Evolutionary conservation across 1,284 basidiomycete genomes (phyloP).

Genomic region (Moniliella sp.): DNA sequence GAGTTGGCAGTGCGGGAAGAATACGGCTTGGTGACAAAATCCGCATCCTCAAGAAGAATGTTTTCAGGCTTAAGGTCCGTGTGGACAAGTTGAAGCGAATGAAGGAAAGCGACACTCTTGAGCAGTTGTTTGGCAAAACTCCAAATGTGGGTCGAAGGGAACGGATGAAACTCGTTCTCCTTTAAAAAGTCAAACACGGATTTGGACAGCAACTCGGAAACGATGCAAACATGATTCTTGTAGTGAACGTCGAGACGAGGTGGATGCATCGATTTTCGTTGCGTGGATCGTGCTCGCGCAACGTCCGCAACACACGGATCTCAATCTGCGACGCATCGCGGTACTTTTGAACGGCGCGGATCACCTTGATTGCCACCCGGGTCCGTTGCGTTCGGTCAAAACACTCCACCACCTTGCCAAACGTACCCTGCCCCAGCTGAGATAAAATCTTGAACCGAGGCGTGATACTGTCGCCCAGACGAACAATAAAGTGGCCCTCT

Average conservation of each 20-base stretch:
- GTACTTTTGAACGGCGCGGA: constrained; percentile 42
- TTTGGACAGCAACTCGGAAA: constrained; percentile 84
- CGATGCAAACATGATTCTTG: constrained; percentile 89
- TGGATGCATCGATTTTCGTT: constrained; percentile 97
- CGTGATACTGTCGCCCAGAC: constrained; percentile 26
- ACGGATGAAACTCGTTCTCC: constrained; percentile 87
- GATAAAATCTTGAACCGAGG: constrained; percentile 7
- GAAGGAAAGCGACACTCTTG: constrained; percentile 79
- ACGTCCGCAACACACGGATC: constrained; percentile 72
- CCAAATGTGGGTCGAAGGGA: constrained; percentile 86
- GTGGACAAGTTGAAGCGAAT: constrained; percentile 73
- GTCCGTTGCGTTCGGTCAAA: constrained; percentile 47
- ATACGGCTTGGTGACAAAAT: constrained; percentile 37
- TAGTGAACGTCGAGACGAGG: constrained; percentile 78
- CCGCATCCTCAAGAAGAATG: constrained; percentile 74
- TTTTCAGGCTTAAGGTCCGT: constrained; percentile 77
- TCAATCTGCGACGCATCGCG: constrained; percentile 96
- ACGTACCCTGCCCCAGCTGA: constrained; percentile 77
- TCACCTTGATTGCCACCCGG: constrained; percentile 93
- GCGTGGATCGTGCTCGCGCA: constrained; percentile 68
- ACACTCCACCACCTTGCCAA: constrained; percentile 94
- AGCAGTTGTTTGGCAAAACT: constrained; percentile 77
- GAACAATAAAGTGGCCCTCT: constrained; percentile 36
- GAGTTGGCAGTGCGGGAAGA: background rate
- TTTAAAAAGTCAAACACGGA: constrained; percentile 98